Conservation (phyloP, 2,329 filamentous ascomycete genomes). For the Diaporthe humulicola region DNA sequence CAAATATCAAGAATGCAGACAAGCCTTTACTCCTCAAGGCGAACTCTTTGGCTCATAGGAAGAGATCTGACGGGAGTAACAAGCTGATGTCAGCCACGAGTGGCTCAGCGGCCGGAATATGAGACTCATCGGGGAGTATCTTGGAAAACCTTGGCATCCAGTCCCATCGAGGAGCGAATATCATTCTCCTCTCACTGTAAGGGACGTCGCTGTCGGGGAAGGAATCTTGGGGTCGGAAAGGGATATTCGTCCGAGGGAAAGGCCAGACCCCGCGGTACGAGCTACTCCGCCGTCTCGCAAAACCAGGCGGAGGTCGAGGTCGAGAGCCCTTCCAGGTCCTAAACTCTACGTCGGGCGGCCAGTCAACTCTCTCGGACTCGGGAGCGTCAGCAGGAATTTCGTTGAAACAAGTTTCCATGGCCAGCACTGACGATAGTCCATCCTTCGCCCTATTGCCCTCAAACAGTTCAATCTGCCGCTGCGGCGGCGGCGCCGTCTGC, state of each 20-base stretch:
- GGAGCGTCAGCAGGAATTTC: slow-evolving; percentile 2
- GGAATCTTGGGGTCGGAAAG: background rate
- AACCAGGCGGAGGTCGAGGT: background rate
- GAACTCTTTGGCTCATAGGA: background rate
- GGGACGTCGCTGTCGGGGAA: background rate
- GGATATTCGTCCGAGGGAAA: slow-evolving; percentile 14
- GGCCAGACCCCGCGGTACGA: slow-evolving; percentile 5
- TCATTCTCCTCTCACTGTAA: slow-evolving; percentile 13
- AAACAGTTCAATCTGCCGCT: background rate
- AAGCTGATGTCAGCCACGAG: background rate
- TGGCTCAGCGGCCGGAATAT: background rate
- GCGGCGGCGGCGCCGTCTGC: background rate
- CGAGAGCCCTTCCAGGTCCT: slow-evolving; percentile 10
- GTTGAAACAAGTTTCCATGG: slow-evolving; percentile 31
- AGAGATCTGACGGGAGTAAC: background rate
- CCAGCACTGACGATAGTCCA: slow-evolving; percentile 18
- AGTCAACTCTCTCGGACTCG: slow-evolving; percentile 6
- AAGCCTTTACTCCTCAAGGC: background rate
- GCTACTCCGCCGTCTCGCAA: background rate
- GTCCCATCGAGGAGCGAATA: slow-evolving; percentile 25
- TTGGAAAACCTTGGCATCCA: slow-evolving; percentile 6
- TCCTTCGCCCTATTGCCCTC: background rate
- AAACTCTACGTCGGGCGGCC: slow-evolving; percentile 21
- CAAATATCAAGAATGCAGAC: background rate
- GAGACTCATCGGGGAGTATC: background rate